phyloP scores from a whole-genome alignment of 2,329 filamentous ascomycete species.

The Curvularia spicifera region DNA sequence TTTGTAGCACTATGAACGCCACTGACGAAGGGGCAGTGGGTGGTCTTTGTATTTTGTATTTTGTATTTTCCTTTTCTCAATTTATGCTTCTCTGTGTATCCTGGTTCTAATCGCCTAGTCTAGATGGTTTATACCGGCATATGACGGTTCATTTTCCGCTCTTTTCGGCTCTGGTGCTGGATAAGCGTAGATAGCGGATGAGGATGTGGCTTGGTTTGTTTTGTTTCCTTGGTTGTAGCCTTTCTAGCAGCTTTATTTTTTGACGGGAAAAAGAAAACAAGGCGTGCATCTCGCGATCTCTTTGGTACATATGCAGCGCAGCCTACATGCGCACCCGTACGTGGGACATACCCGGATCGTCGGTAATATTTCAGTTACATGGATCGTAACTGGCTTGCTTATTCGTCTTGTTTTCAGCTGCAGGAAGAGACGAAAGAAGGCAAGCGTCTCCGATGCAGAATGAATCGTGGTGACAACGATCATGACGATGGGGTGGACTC shows the following conservation, averaged over 20 bases:
- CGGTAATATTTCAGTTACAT: background rate
- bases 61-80: too few species aligned
- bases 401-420: background rate
- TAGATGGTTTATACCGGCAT: background rate
- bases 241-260: background rate
- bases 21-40: too few species aligned
- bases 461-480: background rate
- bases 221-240: background rate
- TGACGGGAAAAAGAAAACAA: background rate
- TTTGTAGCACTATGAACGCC: too few species aligned
- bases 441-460: background rate
- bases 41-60: too few species aligned
- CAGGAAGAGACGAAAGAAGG: background rate
- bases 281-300: background rate
- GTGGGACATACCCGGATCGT: background rate
- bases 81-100: background rate
- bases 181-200: background rate
- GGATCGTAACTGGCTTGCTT: background rate
- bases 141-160: background rate
- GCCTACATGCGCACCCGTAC: background rate
- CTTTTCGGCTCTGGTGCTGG: background rate
- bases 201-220: background rate
- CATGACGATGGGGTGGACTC: background rate
- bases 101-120: background rate
- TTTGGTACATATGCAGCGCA: background rate